Evolutionary conservation across 345 rosid genomes (phyloP).

Genomic region (Ceriops tagal): DNA sequence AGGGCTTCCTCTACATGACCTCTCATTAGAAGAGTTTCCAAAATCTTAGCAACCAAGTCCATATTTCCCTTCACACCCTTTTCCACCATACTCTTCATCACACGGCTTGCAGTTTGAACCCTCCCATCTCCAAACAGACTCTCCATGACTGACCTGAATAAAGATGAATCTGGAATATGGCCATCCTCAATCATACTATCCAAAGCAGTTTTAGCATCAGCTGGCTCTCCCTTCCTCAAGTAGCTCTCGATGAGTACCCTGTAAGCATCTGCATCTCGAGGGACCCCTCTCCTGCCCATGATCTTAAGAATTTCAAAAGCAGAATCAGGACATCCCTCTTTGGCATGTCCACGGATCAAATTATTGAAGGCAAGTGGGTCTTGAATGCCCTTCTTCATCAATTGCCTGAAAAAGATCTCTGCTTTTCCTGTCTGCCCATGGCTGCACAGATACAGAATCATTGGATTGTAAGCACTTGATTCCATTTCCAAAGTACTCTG

Average conservation of each 20-base stretch:
- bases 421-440: constrained; percentile 74
- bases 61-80: constrained; percentile 68
- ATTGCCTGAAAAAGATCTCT: constrained; percentile 74
- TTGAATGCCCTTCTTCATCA: constrained; percentile 79
- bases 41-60: constrained; percentile 71
- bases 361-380: constrained; percentile 69
- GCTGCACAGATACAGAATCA: constrained; percentile 66
- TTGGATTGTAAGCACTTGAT: constrained; percentile 57
- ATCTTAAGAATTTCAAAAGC: constrained; percentile 82
- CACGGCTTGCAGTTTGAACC: constrained; percentile 91
- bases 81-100: constrained; percentile 81
- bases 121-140: constrained; percentile 81
- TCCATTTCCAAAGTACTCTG: constrained; percentile 59
- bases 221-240: constrained; percentile 88
- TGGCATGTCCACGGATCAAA: constrained; percentile 69
- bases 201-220: constrained; percentile 78
- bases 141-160: constrained; percentile 80
- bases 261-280: constrained; percentile 70
- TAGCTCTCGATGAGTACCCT: constrained; percentile 71
- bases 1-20: constrained; percentile 92
- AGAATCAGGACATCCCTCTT: constrained; percentile 74
- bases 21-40: constrained; percentile 82
- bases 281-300: constrained; percentile 71
- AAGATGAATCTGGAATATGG: constrained; percentile 56
- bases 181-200: constrained; percentile 90